phyloP scores from a whole-genome alignment of 768 basidiomycete species.

The Mycena alexandri region DNA sequence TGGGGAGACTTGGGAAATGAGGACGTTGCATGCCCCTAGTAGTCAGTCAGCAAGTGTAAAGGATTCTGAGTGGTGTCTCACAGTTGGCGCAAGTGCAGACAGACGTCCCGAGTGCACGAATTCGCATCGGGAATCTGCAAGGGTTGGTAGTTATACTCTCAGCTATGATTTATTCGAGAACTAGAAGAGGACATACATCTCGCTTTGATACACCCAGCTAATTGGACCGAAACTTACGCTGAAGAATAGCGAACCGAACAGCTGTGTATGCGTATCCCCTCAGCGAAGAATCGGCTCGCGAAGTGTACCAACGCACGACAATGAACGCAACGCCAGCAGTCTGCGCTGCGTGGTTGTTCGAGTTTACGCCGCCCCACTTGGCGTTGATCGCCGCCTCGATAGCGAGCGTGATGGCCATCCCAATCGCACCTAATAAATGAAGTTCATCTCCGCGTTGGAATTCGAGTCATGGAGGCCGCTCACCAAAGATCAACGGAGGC shows the following conservation, averaged over 20 bases:
- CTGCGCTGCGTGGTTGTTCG: conserved; percentile 63
- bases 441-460: not conserved
- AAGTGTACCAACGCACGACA: conserved; percentile 58
- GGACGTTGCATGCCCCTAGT: conserved; percentile 36
- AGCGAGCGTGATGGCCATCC: conserved; percentile 61
- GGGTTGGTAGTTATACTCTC: conserved; percentile 31
- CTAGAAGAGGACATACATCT: conserved; percentile 27
- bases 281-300: conserved; percentile 56
- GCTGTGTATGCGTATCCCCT: conserved; percentile 56
- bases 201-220: conserved; percentile 48
- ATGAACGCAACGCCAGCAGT: conserved; percentile 49
- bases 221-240: conserved; percentile 65
- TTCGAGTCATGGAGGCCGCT: not conserved
- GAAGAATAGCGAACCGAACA: conserved; percentile 62
- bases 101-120: conserved; percentile 54
- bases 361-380: conserved; percentile 67
- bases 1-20: conserved; percentile 36
- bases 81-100: conserved; percentile 40
- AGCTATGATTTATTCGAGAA: too few species aligned
- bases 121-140: conserved; percentile 66
- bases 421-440: conserved; percentile 24
- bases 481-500: conserved; percentile 54
- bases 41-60: too few species aligned
- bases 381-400: conserved; percentile 67
- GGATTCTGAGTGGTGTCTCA: not conserved